These are phyloP conservation scores for Ustilago loliicola DNA, from an alignment of 1,284 basidiomycete species.

Conservation along the genomic window DNA sequence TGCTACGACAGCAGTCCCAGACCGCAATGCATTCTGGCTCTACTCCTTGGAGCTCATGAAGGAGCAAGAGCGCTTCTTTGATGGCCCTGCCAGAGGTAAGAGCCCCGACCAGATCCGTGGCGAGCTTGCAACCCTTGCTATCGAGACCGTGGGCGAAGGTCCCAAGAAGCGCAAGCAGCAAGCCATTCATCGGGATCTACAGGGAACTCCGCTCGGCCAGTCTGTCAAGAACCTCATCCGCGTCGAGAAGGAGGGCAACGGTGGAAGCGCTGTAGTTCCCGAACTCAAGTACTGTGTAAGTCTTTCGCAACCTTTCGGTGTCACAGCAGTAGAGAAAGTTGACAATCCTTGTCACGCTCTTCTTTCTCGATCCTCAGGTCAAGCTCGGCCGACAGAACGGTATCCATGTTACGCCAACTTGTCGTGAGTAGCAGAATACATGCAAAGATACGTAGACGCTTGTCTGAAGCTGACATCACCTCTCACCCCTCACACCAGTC, in stretches of 20 bases:
- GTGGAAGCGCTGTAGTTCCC: slow-evolving; percentile 81
- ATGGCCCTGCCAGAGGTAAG: slow-evolving; percentile 79
- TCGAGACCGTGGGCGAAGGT: slow-evolving; percentile 73
- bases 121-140: slow-evolving; percentile 76
- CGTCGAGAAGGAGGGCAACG: slow-evolving; percentile 79
- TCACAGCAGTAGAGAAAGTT: not conserved
- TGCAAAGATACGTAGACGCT: not conserved
- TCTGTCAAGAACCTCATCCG: slow-evolving; percentile 77
- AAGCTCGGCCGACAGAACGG: slow-evolving; percentile 92
- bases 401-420: slow-evolving; percentile 91
- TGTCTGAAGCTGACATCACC: slow-evolving; percentile 1
- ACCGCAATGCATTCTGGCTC: slow-evolving; percentile 57
- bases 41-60: slow-evolving; percentile 78
- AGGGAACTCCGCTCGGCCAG: slow-evolving; percentile 65
- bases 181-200: slow-evolving; percentile 72
- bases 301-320: slow-evolving; percentile 5
- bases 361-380: slow-evolving; percentile 23
- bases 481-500: slow-evolving; percentile 16
- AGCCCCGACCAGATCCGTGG: slow-evolving; percentile 82
- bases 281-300: slow-evolving; percentile 82
- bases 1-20: slow-evolving; percentile 21
- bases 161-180: slow-evolving; percentile 68
- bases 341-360: slow-evolving; percentile 68
- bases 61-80: slow-evolving; percentile 81
- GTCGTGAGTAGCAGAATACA: slow-evolving; percentile 58